Percentiles rank a stretch among this genome's conserved stretches.
phyloP scores from a whole-genome alignment of 306 rosid genomes.

The Lathyrus aphaca region DNA sequence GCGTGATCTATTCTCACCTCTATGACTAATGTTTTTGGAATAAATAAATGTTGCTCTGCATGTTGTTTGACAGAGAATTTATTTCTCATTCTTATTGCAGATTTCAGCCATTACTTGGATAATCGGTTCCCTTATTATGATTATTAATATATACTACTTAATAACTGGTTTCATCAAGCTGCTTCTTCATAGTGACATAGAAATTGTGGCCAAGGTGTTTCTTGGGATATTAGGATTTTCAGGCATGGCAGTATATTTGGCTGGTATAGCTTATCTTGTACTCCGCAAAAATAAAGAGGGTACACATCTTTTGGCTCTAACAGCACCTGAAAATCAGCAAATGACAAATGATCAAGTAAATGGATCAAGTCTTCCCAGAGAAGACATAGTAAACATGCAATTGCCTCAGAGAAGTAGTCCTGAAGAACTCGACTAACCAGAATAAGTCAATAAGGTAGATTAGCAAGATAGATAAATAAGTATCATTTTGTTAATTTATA shows the following conservation, averaged over 20 bases:
- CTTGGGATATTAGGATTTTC: conserved; percentile 83
- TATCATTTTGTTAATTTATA: conserved; percentile 29
- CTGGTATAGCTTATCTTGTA: conserved; percentile 74
- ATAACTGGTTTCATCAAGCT: conserved; percentile 66
- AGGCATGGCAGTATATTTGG: conserved; percentile 74
- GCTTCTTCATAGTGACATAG: conserved; percentile 64
- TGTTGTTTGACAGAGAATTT: conserved; percentile 29
- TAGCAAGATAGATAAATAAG: conserved; percentile 33
- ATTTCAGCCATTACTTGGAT: conserved; percentile 77
- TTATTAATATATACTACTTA: conserved; percentile 78
- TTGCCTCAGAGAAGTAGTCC: conserved; percentile 73
- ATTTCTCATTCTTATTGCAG: conserved; percentile 51
- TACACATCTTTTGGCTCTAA: conserved; percentile 64
- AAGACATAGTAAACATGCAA: conserved; percentile 88
- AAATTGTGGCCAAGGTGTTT: conserved; percentile 57
- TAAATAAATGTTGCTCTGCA: neutral
- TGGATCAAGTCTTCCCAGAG: conserved; percentile 54
- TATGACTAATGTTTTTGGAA: neutral
- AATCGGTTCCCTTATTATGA: conserved; percentile 67
- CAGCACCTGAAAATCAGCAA: conserved; percentile 65
- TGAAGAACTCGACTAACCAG: conserved; percentile 55
- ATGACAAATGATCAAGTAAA: conserved; percentile 49
- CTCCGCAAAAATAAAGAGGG: conserved; percentile 66
- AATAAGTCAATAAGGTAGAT: conserved; percentile 15
- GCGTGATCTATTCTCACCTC: conserved; percentile 3